phyloP scores from a whole-genome alignment of 495 filamentous ascomycete genomes.

The Podospora pseudocomata region DNA sequence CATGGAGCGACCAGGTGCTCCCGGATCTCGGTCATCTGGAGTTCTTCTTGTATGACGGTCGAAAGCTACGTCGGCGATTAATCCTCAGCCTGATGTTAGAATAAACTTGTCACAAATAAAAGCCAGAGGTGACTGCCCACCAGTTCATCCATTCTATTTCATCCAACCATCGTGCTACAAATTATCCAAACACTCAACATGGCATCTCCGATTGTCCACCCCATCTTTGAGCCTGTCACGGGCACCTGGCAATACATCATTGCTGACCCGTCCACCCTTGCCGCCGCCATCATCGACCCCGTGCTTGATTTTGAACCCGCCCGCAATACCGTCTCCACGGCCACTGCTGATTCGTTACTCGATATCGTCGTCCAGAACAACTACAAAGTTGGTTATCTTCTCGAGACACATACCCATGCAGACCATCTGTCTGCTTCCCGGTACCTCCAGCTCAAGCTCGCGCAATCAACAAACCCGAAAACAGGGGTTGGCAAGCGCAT shows the following conservation, averaged over 20 bases:
- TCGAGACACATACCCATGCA: slow-evolving; percentile 62
- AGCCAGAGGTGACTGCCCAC: not conserved
- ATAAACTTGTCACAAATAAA: not conserved
- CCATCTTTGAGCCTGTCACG: slow-evolving; percentile 36
- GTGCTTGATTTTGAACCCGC: slow-evolving; percentile 56
- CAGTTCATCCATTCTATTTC: not conserved
- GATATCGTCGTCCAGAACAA: slow-evolving; percentile 37
- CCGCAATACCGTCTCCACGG: slow-evolving; percentile 44
- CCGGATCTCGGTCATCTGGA: not conserved
- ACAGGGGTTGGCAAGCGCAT: slow-evolving; percentile 56
- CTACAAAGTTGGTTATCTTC: slow-evolving; percentile 47
- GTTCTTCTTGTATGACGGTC: not conserved
- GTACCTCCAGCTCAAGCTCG: slow-evolving; percentile 51
- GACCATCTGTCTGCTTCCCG: slow-evolving; percentile 58
- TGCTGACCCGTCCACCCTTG: slow-evolving; percentile 44
- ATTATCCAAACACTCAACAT: slow-evolving; percentile 4
- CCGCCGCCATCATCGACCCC: slow-evolving; percentile 56
- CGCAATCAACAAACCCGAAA: not conserved
- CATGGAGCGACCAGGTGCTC: not conserved
- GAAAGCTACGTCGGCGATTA: not conserved
- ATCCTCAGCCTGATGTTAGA: not conserved
- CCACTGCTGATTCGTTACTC: slow-evolving; percentile 49
- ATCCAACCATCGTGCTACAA: not conserved
- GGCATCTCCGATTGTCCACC: slow-evolving; percentile 26
- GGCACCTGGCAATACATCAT: slow-evolving; percentile 64